phyloP scores from a whole-genome alignment of 495 filamentous ascomycete genomes.

The Penicillium herquei region DNA sequence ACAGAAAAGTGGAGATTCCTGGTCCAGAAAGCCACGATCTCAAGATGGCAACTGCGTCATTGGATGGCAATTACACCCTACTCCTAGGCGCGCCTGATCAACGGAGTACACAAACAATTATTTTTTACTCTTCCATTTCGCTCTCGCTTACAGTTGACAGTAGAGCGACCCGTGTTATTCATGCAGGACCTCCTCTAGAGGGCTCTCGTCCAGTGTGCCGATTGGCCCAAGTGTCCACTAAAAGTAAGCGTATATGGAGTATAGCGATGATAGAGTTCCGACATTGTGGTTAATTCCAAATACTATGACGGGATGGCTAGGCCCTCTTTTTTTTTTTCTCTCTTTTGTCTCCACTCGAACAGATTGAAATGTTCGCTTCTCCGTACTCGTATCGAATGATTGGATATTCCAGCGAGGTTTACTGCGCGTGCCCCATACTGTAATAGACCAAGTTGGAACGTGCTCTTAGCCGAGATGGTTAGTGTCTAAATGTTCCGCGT shows the following conservation, averaged over 20 bases:
- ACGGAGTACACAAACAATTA: conserved; percentile 1
- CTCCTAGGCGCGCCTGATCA: conserved; percentile 3
- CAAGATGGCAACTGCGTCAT: not conserved
- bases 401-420: not conserved
- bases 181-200: conserved; percentile 5
- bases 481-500: not conserved
- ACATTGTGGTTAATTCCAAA: conserved; percentile 11
- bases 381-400: not conserved
- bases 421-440: not conserved
- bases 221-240: conserved; percentile 15
- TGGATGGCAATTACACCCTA: not conserved
- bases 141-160: conserved; percentile 11
- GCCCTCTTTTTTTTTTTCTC: not conserved
- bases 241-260: not conserved
- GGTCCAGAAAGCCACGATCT: conserved; percentile 5
- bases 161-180: conserved; percentile 11
- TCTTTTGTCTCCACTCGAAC: not conserved
- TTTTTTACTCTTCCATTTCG: not conserved
- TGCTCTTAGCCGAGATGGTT: conserved; percentile 4
- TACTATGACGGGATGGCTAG: not conserved
- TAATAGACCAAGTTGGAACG: conserved; percentile 4
- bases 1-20: conserved; percentile 3
- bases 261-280: conserved; percentile 3
- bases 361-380: not conserved
- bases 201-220: not conserved